phyloP scores from a whole-genome alignment of 331 rosid genomes.

The Arachis monticola region DNA sequence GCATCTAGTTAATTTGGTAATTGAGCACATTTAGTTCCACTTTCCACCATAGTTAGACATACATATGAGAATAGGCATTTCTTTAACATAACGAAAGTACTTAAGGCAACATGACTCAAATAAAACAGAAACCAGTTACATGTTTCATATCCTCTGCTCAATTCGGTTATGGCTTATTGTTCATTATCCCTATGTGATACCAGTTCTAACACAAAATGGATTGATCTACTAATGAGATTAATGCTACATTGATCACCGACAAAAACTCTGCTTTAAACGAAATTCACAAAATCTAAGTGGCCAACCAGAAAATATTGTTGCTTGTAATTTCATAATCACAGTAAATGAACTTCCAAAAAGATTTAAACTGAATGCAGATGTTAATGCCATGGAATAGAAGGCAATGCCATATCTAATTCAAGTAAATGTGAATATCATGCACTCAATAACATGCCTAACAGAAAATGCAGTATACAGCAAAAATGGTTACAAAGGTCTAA shows the following conservation, averaged over 20 bases:
- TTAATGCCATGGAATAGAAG: not conserved
- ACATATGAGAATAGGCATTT: too few species aligned
- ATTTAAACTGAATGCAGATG: constrained; percentile 12
- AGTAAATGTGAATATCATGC: not conserved
- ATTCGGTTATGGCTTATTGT: too few species aligned
- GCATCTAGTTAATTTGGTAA: too few species aligned
- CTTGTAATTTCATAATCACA: constrained; percentile 1
- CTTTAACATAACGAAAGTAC: too few species aligned
- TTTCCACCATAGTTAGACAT: too few species aligned
- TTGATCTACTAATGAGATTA: not conserved
- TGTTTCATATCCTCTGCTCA: too few species aligned
- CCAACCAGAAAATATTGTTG: not conserved
- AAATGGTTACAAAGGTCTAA: not conserved
- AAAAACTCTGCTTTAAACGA: not conserved
- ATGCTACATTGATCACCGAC: not conserved
- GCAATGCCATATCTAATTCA: not conserved
- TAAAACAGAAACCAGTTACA: not conserved
- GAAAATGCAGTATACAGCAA: not conserved
- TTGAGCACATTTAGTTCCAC: too few species aligned
- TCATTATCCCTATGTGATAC: constrained; percentile 1
- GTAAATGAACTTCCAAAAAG: not conserved
- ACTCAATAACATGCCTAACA: too few species aligned
- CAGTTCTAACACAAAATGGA: constrained; percentile 2
- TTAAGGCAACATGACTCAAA: not conserved
- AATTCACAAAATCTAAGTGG: constrained; percentile 2